These are phyloP conservation scores for Lactuca sativa DNA, from an alignment of 129 eudicot genomes.

Conservation along the genomic window DNA sequence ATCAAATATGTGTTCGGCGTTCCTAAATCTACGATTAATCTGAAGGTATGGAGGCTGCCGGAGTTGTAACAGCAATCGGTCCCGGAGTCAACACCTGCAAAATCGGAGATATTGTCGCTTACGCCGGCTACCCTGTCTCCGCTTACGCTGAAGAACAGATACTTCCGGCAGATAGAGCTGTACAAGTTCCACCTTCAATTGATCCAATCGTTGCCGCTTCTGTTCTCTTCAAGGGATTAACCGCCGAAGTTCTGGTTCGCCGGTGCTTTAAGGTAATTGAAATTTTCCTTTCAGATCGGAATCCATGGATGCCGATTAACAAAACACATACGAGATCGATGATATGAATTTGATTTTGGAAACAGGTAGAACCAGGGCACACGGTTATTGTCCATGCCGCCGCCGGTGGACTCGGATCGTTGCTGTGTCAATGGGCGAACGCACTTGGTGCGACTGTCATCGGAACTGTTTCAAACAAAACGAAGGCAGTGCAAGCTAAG, in stretches of 20 bases:
- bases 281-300: not conserved
- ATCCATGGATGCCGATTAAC: not conserved
- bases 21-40: not conserved
- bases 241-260: slow-evolving; percentile 45
- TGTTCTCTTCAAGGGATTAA: slow-evolving; percentile 53
- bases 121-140: not conserved
- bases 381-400: slow-evolving; percentile 67
- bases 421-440: slow-evolving; percentile 67
- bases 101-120: slow-evolving; percentile 38
- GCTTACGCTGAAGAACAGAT: slow-evolving; percentile 42
- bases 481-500: slow-evolving; percentile 45
- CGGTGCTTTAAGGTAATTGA: slow-evolving; percentile 40
- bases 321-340: too few species aligned
- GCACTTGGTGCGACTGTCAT: slow-evolving; percentile 58
- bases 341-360: not conserved
- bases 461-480: slow-evolving; percentile 61
- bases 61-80: slow-evolving; percentile 50
- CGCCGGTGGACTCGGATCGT: slow-evolving; percentile 60
- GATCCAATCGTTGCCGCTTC: slow-evolving; percentile 55
- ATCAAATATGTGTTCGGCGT: not conserved
- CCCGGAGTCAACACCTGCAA: slow-evolving; percentile 41
- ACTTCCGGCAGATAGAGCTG: slow-evolving; percentile 53
- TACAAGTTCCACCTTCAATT: slow-evolving; percentile 42
- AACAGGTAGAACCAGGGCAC: slow-evolving; percentile 57
- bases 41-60: slow-evolving; percentile 45